A percentile compares a stretch with the other conserved stretches of the same genome.
Conservation (phyloP, 2,329 filamentous ascomycete species). For the Curvularia lunata region DNA sequence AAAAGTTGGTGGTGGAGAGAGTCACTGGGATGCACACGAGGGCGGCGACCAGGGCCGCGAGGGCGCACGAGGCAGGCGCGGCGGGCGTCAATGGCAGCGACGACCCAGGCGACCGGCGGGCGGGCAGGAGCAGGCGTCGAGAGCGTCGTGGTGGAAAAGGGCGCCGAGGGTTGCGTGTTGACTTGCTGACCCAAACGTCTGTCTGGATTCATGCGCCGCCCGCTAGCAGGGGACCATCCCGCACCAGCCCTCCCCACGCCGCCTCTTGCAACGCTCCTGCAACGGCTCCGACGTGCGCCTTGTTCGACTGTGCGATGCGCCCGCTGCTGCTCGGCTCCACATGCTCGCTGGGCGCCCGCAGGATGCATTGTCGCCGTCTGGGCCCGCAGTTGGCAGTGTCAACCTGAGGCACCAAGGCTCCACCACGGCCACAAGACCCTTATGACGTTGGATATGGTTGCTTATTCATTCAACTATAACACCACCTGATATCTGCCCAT, state of each 20-base stretch:
- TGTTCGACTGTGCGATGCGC: too few species aligned
- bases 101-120: too few species aligned
- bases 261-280: conserved; percentile 19
- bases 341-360: too few species aligned
- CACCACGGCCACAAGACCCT: too few species aligned
- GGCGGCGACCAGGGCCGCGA: background rate
- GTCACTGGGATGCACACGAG: background rate
- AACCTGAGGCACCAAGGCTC: too few species aligned
- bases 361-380: too few species aligned
- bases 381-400: too few species aligned
- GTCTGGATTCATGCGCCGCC: background rate
- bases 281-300: conserved; percentile 14
- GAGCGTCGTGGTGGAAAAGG: background rate
- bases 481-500: background rate
- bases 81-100: background rate
- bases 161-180: background rate
- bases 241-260: conserved; percentile 12
- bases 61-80: background rate
- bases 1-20: conserved; percentile 19
- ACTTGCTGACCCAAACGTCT: background rate
- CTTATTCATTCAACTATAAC: background rate
- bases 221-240: conserved; percentile 7
- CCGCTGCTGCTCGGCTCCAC: too few species aligned
- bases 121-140: background rate
- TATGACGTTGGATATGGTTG: background rate